Evolutionary conservation across 148 eudicot genomes (phyloP), one percentile per base, ranked within the genome.

Genomic region (Nyssa sinensis): DNA sequence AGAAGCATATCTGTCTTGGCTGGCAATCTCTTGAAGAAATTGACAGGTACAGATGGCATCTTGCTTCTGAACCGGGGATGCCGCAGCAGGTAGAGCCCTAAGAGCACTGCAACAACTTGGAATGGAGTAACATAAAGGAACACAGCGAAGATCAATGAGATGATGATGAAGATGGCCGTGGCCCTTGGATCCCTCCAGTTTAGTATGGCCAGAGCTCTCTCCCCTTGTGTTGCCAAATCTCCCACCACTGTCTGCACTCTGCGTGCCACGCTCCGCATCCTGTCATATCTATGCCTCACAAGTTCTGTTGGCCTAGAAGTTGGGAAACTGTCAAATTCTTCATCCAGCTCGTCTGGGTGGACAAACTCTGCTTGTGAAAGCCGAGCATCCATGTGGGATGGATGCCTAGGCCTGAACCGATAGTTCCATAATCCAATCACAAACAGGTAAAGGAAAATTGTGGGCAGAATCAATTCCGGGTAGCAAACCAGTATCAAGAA

Each of bases 161-260:
- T 72, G 67, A 94, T 85, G 34, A 94, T 90, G 77, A 92, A 79
- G 5, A 92, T 90, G 1, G 97, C 96, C 0, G 98, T 94, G 0
- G 96, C 97, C 69, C 98, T 85, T 1, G 98, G 93, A 70, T 94
- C 98, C 78, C 98, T 80, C 98, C 98, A 94, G 82, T 92, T 83
- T 31, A 94, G 83, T 74, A 94, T 78, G 1, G 92, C 84, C 33
- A 90, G 87, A 29, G 90, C 87, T 61, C 98, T 81, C 79, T 94
- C 98, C 28, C 93, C 97, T 71, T 94, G 98, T 19, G 97, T 83
- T 16, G 98, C 98, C 73, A 94, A 67, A 73, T 94, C 98, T 13
- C 95, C 98, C 1, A 80, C 78, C 84, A 94, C 98, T 0, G 89
- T 85, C 78, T 94, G 98, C 12, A 94, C 94, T 53, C 86, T 77